Base-by-base conservation (phyloP, 129 eudicot species). In the Centella asiatica region DNA sequence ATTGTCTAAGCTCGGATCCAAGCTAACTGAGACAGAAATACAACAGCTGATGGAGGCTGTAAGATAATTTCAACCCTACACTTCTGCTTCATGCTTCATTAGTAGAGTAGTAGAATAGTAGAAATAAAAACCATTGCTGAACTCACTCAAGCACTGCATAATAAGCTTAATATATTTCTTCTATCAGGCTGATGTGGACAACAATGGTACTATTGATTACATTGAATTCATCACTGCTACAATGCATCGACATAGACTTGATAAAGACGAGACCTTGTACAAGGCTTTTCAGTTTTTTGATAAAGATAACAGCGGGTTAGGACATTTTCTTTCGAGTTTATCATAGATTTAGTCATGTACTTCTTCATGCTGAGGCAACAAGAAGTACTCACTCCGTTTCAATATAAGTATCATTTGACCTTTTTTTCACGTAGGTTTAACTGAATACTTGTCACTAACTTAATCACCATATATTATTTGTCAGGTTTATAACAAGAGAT, bases 31-130 rank as follows among this genome's bases (percentile, higher is more conserved):
- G 71, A 46, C 76, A 45, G 98, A 90, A 68, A 79, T 90, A 45
- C 72, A 75, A 65, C 85, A 87, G 68, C 76, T 90, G 18, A 81
- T 90, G 98, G 90, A 90, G 7, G 98, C 98, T 64, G 98, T 92
- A 84, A 81, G 86, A 24, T 28, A 45, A 15, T 17, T 5, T 20
- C 31, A 27, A 54, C 42, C 36, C 12, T 70, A 4, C 17, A 50
- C 19, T 47, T 59, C 25, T 6, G 9, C 17, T 33, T 28, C 18
- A 44, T 45, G 12, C 0, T 26, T 8, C 13, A 53, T 68, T 54
- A 1, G n/a, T n/a, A n/a, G n/a, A n/a, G n/a, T n/a, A n/a, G n/a
- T n/a, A n/a, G n/a, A n/a, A n/a, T n/a, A n/a, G n/a, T n/a, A n/a
- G n/a, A n/a, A n/a, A n/a, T n/a, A n/a, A n/a, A n/a, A n/a, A n/a